Conservation (phyloP, 192 early-diverging fungal species). For the Thamnidium elegans region DNA sequence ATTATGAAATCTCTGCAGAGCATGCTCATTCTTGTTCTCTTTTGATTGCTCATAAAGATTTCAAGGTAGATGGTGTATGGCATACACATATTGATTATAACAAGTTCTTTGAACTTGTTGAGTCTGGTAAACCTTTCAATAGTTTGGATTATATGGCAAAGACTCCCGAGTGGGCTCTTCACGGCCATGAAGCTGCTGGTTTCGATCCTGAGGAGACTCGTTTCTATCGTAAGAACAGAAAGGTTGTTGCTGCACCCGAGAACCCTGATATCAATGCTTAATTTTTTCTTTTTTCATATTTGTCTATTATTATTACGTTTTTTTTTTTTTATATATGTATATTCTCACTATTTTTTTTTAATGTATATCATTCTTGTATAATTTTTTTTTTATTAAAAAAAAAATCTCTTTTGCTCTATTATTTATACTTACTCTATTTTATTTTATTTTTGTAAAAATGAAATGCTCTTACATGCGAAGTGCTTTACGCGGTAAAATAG, state of each 20-base stretch:
- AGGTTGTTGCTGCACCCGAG: constrained; percentile 14
- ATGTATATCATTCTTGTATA: too few relatives aligned
- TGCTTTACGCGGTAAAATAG: constrained; percentile 17
- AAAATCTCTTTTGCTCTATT: too few relatives aligned
- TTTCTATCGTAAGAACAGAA: constrained; percentile 55
- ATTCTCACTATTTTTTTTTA: too few relatives aligned
- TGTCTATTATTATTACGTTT: too few relatives aligned
- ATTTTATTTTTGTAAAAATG: neutral
- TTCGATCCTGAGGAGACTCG: constrained; percentile 72
- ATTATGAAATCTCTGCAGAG: constrained; percentile 69
- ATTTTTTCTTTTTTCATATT: too few relatives aligned
- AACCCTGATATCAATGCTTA: neutral
- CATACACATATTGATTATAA: constrained; percentile 74
- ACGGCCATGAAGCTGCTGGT: constrained; percentile 61
- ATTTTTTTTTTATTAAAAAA: too few relatives aligned
- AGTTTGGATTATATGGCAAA: constrained; percentile 65
- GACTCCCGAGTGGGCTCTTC: constrained; percentile 68
- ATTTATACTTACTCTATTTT: too few relatives aligned
- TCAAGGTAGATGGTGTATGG: constrained; percentile 67
- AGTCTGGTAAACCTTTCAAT: constrained; percentile 51
- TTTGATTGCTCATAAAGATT: constrained; percentile 61
- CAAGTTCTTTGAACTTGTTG: constrained; percentile 61
- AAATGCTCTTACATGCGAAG: neutral
- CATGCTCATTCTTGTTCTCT: constrained; percentile 70
- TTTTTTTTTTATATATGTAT: too few relatives aligned